Evolutionary conservation across 371 early-diverging fungal species (phyloP), one percentile per base, ranked within the genome.

Genomic region (Mortierella sp.): DNA sequence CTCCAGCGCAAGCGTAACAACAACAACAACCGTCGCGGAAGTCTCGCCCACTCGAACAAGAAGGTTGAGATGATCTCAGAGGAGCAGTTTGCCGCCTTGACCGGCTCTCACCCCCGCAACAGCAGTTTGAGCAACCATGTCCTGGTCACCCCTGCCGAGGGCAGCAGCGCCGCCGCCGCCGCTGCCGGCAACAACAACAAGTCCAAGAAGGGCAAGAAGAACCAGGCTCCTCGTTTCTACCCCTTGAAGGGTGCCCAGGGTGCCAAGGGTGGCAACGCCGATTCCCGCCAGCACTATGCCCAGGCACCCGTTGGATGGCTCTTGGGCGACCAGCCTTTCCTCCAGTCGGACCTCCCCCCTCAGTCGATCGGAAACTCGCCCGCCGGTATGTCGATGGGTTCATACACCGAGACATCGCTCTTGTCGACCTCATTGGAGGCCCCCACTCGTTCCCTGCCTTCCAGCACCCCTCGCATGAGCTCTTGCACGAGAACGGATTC

Each of bases 381-480:
- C 71, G 80, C 83, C 31, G 70, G 77, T 47, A 72, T 84, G 63
- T 83, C 79, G 28, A 86, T 88, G 77, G 87, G 87, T 1, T 86
- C 87, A 1, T 34, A 73, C 45, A 48, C 82, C n/a, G 87, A 86
- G 55, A 38, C 80, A 0, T 86, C 87, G 13, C 74, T 89, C 71
- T 80, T 91, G 19, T 90, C 91, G 38, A 88, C 89, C 2, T 89
- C 91, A 8, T 72, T 88, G 60, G 93, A 92, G 75, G 90, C 91
- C 78, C 91, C 13, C 95, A 95, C 75, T 95, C 96, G n/a, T 94
- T 96, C 88, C 92, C 94, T 21, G 90, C 91, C 26, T 97, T 97
- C 92, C 96, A 98, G 91, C 99, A 98, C 85, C 98, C 99, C 1
- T 94, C 95, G 74, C 98, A 98, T 83, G 98, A 97, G 87, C 92